Percentiles rank a stretch among this genome's conserved stretches.
phyloP scores from a whole-genome alignment of 805 yeast genomes.

The Komagataella populi region DNA sequence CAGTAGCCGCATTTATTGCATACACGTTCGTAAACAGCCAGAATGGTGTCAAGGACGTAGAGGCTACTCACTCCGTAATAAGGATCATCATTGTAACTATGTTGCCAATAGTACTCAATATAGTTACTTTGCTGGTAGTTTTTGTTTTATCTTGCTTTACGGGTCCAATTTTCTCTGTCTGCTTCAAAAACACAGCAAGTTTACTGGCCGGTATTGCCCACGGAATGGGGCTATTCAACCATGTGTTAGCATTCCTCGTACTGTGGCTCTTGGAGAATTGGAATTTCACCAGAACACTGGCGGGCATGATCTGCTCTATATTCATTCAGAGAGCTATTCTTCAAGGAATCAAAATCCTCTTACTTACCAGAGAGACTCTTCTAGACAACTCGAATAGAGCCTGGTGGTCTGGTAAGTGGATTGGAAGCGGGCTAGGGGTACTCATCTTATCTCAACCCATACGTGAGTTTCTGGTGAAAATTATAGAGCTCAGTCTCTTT shows the following conservation, averaged over 20 bases:
- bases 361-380: slow-evolving; percentile 26
- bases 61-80: slow-evolving; percentile 39
- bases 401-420: slow-evolving; percentile 46
- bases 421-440: slow-evolving; percentile 22
- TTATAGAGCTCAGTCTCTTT: slow-evolving; percentile 28
- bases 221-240: slow-evolving; percentile 18
- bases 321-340: slow-evolving; percentile 22
- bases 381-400: slow-evolving; percentile 27
- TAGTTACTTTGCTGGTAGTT: slow-evolving; percentile 15
- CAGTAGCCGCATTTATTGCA: slow-evolving; percentile 57
- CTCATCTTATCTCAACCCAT: slow-evolving; percentile 26
- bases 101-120: slow-evolving; percentile 32
- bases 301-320: slow-evolving; percentile 23
- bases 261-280: slow-evolving; percentile 28
- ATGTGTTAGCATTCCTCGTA: slow-evolving; percentile 21
- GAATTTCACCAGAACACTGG: slow-evolving; percentile 22
- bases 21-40: slow-evolving; percentile 77
- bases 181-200: slow-evolving; percentile 20
- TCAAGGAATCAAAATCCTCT: slow-evolving; percentile 16
- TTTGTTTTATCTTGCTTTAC: slow-evolving; percentile 22
- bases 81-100: slow-evolving; percentile 42
- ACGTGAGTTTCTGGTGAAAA: slow-evolving; percentile 31
- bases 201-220: slow-evolving; percentile 27
- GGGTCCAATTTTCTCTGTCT: slow-evolving; percentile 21
- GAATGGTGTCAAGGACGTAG: slow-evolving; percentile 53